Percentiles rank a stretch among this genome's conserved stretches.
These are phyloP conservation scores for Fusarium caatingaense DNA, from an alignment of 2,329 filamentous ascomycete species.

Conservation along the genomic window DNA sequence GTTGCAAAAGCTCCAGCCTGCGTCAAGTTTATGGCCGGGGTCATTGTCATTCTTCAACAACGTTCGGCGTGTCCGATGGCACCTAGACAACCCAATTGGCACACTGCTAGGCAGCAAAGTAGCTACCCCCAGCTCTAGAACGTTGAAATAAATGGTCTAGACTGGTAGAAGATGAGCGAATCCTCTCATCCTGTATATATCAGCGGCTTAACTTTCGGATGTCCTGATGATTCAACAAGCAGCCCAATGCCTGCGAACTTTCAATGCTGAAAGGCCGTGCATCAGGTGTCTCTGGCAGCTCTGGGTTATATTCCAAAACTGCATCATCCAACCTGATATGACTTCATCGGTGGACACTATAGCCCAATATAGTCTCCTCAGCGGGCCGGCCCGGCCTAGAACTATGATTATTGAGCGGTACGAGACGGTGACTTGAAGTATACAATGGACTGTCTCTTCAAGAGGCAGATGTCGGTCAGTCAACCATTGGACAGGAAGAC, in stretches of 20 bases:
- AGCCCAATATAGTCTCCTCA: background rate
- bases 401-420: background rate
- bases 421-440: conserved; percentile 1
- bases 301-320: conserved; percentile 6
- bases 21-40: background rate
- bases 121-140: background rate
- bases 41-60: background rate
- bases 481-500: conserved; percentile 2
- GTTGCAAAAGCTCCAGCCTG: background rate
- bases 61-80: background rate
- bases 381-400: conserved; percentile 10
- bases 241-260: background rate
- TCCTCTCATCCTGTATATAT: background rate
- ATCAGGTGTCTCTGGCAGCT: conserved; percentile 2
- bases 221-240: background rate
- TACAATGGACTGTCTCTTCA: background rate
- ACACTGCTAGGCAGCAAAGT: background rate
- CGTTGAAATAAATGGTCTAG: background rate
- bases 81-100: background rate
- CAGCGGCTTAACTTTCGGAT: background rate
- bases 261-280: conserved; percentile 9
- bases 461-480: background rate
- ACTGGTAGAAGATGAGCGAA: background rate
- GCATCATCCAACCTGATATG: conserved; percentile 9
- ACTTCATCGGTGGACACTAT: background rate